Percentiles rank a stretch among this genome's conserved stretches.
Evolutionary conservation across 2,329 filamentous ascomycete species (phyloP).

Genomic region (Bertia moriformis): DNA sequence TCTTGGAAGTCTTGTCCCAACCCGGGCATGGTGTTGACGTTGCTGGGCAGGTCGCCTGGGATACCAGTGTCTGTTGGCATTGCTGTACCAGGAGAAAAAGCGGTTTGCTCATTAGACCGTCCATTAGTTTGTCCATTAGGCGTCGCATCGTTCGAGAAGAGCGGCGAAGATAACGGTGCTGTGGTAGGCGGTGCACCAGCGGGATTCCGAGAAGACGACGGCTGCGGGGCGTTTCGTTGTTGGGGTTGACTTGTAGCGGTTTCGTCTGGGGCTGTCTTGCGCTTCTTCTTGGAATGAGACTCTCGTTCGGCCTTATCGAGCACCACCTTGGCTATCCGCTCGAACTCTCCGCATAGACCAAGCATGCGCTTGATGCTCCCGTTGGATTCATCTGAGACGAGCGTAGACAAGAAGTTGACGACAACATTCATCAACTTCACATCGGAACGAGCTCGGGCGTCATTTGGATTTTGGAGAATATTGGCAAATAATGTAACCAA

Average conservation of each 20-base stretch:
- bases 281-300: conserved; percentile 63
- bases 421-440: conserved; percentile 84
- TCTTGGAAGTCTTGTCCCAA: background rate
- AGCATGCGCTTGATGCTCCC: conserved; percentile 89
- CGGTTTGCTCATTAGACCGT: background rate
- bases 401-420: conserved; percentile 76
- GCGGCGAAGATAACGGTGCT: background rate
- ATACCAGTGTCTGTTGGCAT: background rate
- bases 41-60: background rate
- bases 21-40: background rate
- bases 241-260: conserved; percentile 22
- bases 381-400: conserved; percentile 79
- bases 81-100: background rate
- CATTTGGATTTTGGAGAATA: conserved; percentile 86
- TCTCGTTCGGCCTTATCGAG: conserved; percentile 87
- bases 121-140: background rate
- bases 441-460: conserved; percentile 75
- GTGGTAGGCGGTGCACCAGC: background rate
- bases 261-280: conserved; percentile 37
- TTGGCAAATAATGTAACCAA: conserved; percentile 92
- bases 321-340: conserved; percentile 79
- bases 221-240: conserved; percentile 3
- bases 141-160: background rate
- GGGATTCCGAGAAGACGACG: background rate
- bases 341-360: conserved; percentile 87